Evolutionary conservation across 768 basidiomycete species (phyloP), one percentile per base, ranked within the genome.

Genomic region (Agaricus blazei): DNA sequence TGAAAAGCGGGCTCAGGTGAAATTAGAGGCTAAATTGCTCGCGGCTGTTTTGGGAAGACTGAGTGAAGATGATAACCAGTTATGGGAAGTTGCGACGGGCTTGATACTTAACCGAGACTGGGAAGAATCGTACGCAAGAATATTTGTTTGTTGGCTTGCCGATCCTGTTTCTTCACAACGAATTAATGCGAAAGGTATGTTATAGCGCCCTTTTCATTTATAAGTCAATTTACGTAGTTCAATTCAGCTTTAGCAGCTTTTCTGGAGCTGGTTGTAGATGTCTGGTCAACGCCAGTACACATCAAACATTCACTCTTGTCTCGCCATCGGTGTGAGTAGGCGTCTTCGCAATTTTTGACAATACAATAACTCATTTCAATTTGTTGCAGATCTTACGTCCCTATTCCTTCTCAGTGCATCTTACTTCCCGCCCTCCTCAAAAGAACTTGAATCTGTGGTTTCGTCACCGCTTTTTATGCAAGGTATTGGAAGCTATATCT

Each of bases 251-350:
- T 87, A 12, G 69, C 74, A 9, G 60, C 67, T 1, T 71, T 87
- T 34, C 68, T 88, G 24, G 67, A 74, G 38, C 72, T 67, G 46
- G 67, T 81, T 1, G 64, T 90, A 6, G 80, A 83, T 4, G 65
- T 77, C 0, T 98, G 96, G 96, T 76, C 87, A 3, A 79, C 85
- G 24, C 68, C 83, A 1, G 87, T 88, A 45, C 88, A 93, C 63
- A 77, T 97, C 63, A 88, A 84, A 58, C 87, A 88, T 66, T 91
- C 92, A 0, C 70, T 90, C 24, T 73, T 93, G 6, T 79, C 82
- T 23, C 77, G 79, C 19, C 93, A 96, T 69, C 83, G 73, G 51
- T 91, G 92, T 93, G 69, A 58, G 87, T 31, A 36, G 15, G 4
- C 8, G 74, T 19, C 36, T 37, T n/a, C 8, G 4, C 2, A 11